Base-by-base conservation (phyloP, 1,284 basidiomycete species). In the Chalciporus sp. region DNA sequence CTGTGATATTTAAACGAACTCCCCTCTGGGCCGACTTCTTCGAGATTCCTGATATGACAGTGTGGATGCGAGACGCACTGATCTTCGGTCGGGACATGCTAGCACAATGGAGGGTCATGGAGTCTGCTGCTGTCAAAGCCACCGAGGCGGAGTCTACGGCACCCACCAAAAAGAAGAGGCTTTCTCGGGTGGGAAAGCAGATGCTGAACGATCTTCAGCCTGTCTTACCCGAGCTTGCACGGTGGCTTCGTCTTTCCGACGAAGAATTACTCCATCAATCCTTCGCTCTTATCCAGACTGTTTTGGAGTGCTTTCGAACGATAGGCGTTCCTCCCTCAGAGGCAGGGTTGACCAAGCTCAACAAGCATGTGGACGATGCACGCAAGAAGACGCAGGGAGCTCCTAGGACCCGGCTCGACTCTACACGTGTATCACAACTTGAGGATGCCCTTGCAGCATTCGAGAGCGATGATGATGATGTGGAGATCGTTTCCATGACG, bases 51-150 rank as follows among this genome's bases (percentile, higher is more conserved):
- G 85, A 87, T 50, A 96, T 98, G 94, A 82, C 90, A 23, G 82
- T 88, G 45, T 98, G 95, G 95, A 97, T 98, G 95, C 85, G 94
- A 57, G 95, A 98, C 68, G 95, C 94, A 1, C 78, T 98, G 50
- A 94, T 97, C 53, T 94, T 96, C 66, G 92, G 89, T 14, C 77
- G 90, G 60, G 89, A 94, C 62, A 81, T 96, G 75, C 75, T 96
- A 27, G 86, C 85, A 4, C 86, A 93, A 61, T 83, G 93, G 67
- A 77, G 84, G 39, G 81, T 88, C 8, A 86, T 98, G 58, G 92
- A 96, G 70, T 76, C 76, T 20, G 87, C 87, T 1, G 81, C 85
- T 4, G 57, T 76, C 67, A 78, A 58, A 56, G 67, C 45, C 47
- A 68, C 61, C 48, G 71, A 57, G 50, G 58, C 52, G 53, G 58